These are phyloP conservation scores for Bryopsis sp. DNA, from an alignment of 139 green algal genomes.

Conservation along the genomic window DNA sequence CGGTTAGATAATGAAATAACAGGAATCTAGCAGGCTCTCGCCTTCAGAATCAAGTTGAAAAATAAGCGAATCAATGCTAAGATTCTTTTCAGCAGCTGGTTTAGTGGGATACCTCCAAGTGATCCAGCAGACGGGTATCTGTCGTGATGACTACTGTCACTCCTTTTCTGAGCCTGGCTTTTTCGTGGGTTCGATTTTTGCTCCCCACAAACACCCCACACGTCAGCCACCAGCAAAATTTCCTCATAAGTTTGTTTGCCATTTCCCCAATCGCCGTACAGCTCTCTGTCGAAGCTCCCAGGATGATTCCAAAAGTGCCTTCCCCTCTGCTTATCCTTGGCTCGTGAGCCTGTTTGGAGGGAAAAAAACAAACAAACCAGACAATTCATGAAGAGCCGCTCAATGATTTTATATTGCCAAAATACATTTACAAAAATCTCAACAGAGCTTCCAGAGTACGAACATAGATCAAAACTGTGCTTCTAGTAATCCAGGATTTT, in stretches of 20 bases:
- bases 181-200: conserved; percentile 86
- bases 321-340: conserved; percentile 49
- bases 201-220: conserved; percentile 43
- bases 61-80: no score
- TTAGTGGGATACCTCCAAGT: conserved; percentile 53
- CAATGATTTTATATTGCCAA: neutral
- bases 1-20: no score
- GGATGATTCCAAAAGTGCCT: conserved; percentile 64
- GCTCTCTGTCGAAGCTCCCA: conserved; percentile 78
- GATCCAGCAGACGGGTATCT: conserved; percentile 86
- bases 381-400: neutral
- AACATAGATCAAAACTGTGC: neutral
- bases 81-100: no score
- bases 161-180: conserved; percentile 87
- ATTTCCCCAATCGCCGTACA: conserved; percentile 55
- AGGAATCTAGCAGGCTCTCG: neutral
- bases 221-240: conserved; percentile 44
- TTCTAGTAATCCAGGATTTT: neutral
- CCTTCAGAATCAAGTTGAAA: neutral
- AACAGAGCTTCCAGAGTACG: neutral
- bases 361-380: neutral
- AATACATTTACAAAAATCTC: neutral
- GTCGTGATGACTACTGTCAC: conserved; percentile 78
- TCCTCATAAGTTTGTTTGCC: neutral
- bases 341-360: conserved; percentile 8